Conservation (phyloP, 176 grass and related monocot genomes). For the Paspalum vaginatum region DNA sequence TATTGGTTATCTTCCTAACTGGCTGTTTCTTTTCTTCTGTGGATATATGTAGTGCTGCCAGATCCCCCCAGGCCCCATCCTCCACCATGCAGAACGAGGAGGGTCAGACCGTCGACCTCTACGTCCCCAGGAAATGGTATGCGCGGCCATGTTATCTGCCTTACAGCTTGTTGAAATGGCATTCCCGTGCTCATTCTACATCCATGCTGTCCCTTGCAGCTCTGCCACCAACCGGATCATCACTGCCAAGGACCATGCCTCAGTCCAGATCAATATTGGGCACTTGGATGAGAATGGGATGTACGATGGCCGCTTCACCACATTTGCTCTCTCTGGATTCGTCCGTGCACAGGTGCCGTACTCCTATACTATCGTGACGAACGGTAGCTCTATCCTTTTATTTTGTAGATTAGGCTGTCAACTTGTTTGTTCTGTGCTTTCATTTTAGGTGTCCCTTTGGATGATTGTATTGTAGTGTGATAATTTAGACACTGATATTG, state of each 20-base stretch:
- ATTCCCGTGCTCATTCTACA: neutral
- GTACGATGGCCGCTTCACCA: slow-evolving; percentile 63
- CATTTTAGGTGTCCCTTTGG: neutral
- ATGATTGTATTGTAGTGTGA: neutral
- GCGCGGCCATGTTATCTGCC: neutral
- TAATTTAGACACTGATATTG: neutral
- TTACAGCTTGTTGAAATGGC: neutral
- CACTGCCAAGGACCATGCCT: slow-evolving; percentile 74
- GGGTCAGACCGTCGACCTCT: slow-evolving; percentile 71
- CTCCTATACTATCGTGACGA: neutral
- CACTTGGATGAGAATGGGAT: slow-evolving; percentile 77
- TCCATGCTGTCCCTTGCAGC: slow-evolving; percentile 19
- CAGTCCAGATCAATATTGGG: slow-evolving; percentile 76
- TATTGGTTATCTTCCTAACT: neutral
- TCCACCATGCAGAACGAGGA: slow-evolving; percentile 71
- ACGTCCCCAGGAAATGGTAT: slow-evolving; percentile 67
- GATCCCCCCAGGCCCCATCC: neutral
- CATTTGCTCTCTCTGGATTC: slow-evolving; percentile 71
- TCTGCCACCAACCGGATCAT: slow-evolving; percentile 76
- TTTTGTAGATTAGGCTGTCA: neutral
- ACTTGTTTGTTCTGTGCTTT: neutral
- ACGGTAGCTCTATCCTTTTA: neutral
- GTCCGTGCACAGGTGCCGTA: slow-evolving; percentile 68
- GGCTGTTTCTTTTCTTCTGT: neutral
- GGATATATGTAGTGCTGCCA: neutral